Conservation (phyloP, 495 filamentous ascomycete genomes). For the Aspergillus panamensis region DNA sequence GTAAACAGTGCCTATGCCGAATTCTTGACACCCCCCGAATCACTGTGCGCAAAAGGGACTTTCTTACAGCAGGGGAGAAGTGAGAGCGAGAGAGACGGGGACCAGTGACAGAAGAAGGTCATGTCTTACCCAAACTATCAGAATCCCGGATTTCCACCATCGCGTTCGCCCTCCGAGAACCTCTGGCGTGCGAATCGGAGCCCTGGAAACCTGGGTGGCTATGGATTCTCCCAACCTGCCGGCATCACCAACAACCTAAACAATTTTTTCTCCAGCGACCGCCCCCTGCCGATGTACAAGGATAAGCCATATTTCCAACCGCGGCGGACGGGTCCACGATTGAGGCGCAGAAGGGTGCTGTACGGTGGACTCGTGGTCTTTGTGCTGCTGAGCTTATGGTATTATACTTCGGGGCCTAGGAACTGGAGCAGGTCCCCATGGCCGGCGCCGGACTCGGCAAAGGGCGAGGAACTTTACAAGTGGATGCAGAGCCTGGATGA, state of each 20-base stretch:
- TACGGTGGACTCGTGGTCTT: conserved; percentile 25
- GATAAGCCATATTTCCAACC: conserved; percentile 80
- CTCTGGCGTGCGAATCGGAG: conserved; percentile 59
- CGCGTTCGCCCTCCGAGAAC: conserved; percentile 61
- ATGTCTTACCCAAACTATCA: conserved; percentile 42
- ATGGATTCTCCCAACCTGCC: conserved; percentile 36
- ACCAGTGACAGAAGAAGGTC: not conserved
- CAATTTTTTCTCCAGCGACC: conserved; percentile 52
- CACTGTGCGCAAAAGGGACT: not conserved
- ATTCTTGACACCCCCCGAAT: not conserved
- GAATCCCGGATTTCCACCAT: conserved; percentile 68
- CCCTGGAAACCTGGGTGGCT: conserved; percentile 35
- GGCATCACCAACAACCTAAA: conserved; percentile 44
- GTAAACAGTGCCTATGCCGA: conserved; percentile 9
- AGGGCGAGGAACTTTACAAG: conserved; percentile 39
- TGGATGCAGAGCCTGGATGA: conserved; percentile 39
- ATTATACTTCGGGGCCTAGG: conserved; percentile 56
- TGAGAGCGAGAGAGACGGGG: conserved; percentile 1
- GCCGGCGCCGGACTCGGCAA: conserved; percentile 16
- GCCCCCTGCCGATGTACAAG: conserved; percentile 91
- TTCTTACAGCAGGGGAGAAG: not conserved
- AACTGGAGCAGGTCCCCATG: conserved; percentile 42
- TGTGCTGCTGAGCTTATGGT: conserved; percentile 47
- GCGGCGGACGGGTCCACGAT: conserved; percentile 39
- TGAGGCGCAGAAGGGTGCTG: conserved; percentile 28